These are phyloP conservation scores for Globisporangium cederbergense DNA, from an alignment of 352 stramenopile genomes.

Conservation along the genomic window DNA sequence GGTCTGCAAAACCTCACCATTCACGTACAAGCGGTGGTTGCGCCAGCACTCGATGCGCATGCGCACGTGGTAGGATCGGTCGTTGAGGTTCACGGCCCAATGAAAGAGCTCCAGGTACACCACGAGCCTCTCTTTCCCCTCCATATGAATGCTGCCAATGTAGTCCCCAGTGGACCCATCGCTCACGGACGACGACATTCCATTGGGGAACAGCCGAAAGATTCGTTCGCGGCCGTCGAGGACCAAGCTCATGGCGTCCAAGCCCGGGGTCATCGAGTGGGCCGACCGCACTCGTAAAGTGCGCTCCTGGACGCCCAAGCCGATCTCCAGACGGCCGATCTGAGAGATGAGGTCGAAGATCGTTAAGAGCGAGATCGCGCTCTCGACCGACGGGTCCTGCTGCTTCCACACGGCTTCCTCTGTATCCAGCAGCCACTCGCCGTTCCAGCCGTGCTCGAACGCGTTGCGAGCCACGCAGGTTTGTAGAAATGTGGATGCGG, in stretches of 20 bases:
- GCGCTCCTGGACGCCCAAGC: conserved; percentile 33
- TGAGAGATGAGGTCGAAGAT: conserved; percentile 51
- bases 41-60: conserved; percentile 39
- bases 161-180: conserved; percentile 48
- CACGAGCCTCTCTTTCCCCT: conserved; percentile 34
- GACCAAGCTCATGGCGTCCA: conserved; percentile 44
- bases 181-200: conserved; percentile 31
- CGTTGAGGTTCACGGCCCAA: conserved; percentile 28
- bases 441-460: conserved; percentile 45
- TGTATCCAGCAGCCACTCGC: conserved; percentile 51
- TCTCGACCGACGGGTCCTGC: conserved; percentile 11
- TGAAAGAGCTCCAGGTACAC: conserved; percentile 51
- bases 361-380: conserved; percentile 34
- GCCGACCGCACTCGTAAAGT: conserved; percentile 34
- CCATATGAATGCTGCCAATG: conserved; percentile 47
- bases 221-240: conserved; percentile 59
- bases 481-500: not conserved
- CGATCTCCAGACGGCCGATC: conserved; percentile 37
- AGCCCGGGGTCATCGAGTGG: conserved; percentile 21
- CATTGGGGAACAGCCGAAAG: conserved; percentile 58
- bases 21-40: conserved; percentile 37
- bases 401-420: conserved; percentile 39
- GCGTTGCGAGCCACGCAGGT: conserved; percentile 21
- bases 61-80: conserved; percentile 39
- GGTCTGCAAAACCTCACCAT: conserved; percentile 46